Base-by-base conservation (phyloP, 208 protist species). In the Trypanosoma congolense region DNA sequence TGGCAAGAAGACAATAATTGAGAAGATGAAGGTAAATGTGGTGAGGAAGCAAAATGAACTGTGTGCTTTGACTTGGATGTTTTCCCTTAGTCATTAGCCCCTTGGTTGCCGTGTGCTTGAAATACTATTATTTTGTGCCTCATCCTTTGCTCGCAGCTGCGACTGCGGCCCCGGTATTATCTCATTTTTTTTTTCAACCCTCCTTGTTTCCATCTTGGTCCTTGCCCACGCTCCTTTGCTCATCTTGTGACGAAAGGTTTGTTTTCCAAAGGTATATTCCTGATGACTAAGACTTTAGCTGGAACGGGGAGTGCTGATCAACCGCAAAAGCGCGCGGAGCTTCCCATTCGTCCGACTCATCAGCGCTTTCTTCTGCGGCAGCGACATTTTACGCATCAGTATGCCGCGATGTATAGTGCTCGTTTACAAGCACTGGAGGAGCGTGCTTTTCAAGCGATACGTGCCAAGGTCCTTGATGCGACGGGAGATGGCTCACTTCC, bases 361-460 rank as follows among this genome's bases (percentile, higher is more conserved):
- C 75, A 87, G 35, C 80, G 88, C 33, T 95, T 92, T 35, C 74
- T 95, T 29, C 66, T 92, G 25, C 75, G 78, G 12, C 60, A 75
- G 10, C 65, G 89, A 4, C 55, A 89, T 51, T 92, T 91, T 49
- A 77, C 75, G 4, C 80, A 87, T 49, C 88, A 95, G 74, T 95
- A 90, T 52, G 80, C 84, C 0, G 63, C 75, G 41, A 90, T 92
- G 88, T 95, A 95, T 52, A 71, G 78, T 2, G 75, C 72, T 52
- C 75, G 88, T 10, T 46, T 90, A 30, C 66, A 78, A 50, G 53
- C 72, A 25, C 79, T 91, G 51, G 60, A 79, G 40, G 25, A 28
- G 2, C 52, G 56, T 19, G 79, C 63, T 1, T 35, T 91, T 18
- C 19, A 30, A 0, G 59, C 68, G 9, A 73, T 91, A 21, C 67